These are phyloP conservation scores for Pestalotiopsis sp. DNA, from an alignment of 2,329 filamentous ascomycete genomes.

Conservation along the genomic window DNA sequence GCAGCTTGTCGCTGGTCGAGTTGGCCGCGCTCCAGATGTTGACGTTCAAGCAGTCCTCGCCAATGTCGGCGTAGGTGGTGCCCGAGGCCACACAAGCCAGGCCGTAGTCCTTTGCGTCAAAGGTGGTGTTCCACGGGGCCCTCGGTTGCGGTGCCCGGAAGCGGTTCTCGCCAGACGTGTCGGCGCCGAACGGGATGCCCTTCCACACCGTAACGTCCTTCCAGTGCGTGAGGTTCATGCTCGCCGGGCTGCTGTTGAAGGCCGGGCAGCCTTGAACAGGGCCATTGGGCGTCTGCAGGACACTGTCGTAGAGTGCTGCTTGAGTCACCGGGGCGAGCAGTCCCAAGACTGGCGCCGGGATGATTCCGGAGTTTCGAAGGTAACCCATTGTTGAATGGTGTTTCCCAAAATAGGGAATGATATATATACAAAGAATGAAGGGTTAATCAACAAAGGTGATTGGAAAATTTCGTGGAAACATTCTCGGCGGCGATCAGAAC, in stretches of 20 bases:
- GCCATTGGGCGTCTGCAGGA: constrained; percentile 18
- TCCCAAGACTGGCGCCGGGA: neutral
- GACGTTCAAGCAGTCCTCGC: constrained; percentile 23
- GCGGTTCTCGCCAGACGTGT: constrained; percentile 17
- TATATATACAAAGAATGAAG: neutral
- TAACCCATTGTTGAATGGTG: neutral
- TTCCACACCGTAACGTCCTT: constrained; percentile 23
- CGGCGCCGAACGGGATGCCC: constrained; percentile 25
- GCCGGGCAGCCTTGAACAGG: constrained; percentile 20
- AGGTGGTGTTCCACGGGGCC: constrained; percentile 13
- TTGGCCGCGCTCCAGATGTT: constrained; percentile 22
- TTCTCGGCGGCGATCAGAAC: too few relatives aligned
- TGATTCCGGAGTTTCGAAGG: neutral
- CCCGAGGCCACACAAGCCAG: constrained; percentile 23
- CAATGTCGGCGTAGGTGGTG: constrained; percentile 5
- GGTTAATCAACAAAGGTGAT: neutral
- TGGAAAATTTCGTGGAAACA: too few relatives aligned
- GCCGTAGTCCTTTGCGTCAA: constrained; percentile 18
- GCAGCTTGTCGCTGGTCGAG: constrained; percentile 19
- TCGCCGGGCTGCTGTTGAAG: constrained; percentile 19
- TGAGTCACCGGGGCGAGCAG: constrained; percentile 7
- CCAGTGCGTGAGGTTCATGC: constrained; percentile 18
- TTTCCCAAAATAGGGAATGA: neutral
- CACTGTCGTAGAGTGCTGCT: constrained; percentile 18
- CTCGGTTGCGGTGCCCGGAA: constrained; percentile 16